phyloP scores from a whole-genome alignment of 2,329 filamentous ascomycete genomes.

The Neospermospora avenae region DNA sequence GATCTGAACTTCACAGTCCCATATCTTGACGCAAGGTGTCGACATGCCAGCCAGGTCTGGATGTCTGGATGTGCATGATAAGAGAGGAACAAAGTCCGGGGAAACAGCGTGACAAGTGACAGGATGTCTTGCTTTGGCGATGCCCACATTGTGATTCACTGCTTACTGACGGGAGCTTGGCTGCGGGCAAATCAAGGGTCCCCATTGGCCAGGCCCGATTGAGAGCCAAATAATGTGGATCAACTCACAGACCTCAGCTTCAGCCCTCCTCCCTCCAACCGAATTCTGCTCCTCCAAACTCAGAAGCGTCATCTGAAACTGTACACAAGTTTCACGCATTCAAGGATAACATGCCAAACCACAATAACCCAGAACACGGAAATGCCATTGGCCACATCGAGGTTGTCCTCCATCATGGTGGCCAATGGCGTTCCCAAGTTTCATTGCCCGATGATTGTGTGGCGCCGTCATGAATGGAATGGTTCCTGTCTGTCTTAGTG shows the following conservation, averaged over 20 bases:
- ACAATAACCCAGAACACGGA: not conserved
- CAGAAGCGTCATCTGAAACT: conserved; percentile 12
- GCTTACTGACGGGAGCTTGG: not conserved
- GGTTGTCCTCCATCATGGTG: not conserved
- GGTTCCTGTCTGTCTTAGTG: not conserved
- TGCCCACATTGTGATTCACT: too few relatives aligned
- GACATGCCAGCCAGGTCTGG: not conserved
- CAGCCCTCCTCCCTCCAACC: not conserved
- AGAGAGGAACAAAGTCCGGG: conserved; percentile 1
- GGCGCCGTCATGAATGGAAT: not conserved
- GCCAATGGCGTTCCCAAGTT: not conserved
- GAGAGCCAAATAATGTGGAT: not conserved
- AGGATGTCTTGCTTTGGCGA: too few relatives aligned
- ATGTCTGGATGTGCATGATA: not conserved
- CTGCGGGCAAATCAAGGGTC: not conserved
- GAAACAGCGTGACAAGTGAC: not conserved
- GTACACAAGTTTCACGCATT: conserved; percentile 15
- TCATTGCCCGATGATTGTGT: not conserved
- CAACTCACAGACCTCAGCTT: not conserved
- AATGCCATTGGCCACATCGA: conserved; percentile 9
- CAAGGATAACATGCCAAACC: not conserved
- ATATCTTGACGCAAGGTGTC: not conserved
- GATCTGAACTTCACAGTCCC: not conserved
- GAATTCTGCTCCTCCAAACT: not conserved
- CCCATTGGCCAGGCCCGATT: not conserved